Evolutionary conservation across 495 filamentous ascomycete genomes (phyloP), one percentile per base, ranked within the genome.

Genomic region (Neurospora sp.): DNA sequence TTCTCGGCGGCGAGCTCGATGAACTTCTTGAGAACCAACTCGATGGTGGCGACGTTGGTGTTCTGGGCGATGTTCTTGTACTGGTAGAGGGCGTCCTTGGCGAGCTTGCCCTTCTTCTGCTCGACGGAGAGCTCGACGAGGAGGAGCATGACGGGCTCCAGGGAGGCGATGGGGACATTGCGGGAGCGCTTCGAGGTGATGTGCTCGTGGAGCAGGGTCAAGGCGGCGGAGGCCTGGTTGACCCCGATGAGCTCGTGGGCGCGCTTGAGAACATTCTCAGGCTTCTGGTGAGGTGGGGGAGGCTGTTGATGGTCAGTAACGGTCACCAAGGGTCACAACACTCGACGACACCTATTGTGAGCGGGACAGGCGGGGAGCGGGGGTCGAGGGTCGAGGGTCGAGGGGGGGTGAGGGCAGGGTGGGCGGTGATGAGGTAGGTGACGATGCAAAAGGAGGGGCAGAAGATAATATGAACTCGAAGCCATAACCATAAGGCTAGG

Each of bases 1-100:
- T 98, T 99, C 78, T 91, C 88, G 78, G 97, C 94, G 74, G 96
- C 94, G 70, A 99, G 89, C 80, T 97, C 94, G 84, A 98, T 98
- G 83, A 99, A 99, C 77, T 91, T 94, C 83, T 96, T 96, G 73
- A 98, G 89, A 68, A 99, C 96, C 71, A 96, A 82, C 90, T 99
- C 96, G 82, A 99, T 99, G 42, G 96, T 98, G 76, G 90, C 94
- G 71, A 99, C 94, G 78, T 97, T 99, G 76, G 95, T 97, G 84
- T 98, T 99, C 83, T 99, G 96, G 68, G 93, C 93, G 76, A 97
- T 97, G 81, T 99, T 99, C 88, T 99, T 99, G 88, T 99, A 99
- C 78, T 97, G 94, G 79, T 98, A 99, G 39, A 99, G 87, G 69
- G 96, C 96, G 87, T 99, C 96, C 86, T 99, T 99, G 82, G 96